Evolutionary conservation across 768 basidiomycete species (phyloP).

Genomic region (Lentinula aciculospora): DNA sequence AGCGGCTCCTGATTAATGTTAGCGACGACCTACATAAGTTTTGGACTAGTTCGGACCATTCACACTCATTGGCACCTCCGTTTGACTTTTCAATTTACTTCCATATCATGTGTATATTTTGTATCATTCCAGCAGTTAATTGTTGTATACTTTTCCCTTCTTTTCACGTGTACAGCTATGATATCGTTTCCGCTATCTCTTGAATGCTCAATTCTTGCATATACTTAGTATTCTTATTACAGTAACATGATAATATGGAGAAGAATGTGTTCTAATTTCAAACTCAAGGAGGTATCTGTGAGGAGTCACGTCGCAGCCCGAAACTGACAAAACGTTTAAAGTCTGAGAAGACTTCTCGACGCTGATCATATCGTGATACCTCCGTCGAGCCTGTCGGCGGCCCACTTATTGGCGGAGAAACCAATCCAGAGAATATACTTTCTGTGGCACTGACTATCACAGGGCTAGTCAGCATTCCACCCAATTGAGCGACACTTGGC

Average conservation of each 20-base stretch:
- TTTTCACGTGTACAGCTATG: not conserved
- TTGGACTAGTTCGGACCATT: not conserved
- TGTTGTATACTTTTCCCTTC: not conserved
- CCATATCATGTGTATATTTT: not conserved
- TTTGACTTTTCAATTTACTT: too few relatives aligned
- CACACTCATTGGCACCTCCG: too few relatives aligned
- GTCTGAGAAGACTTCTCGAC: constrained; percentile 83
- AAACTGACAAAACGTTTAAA: constrained; percentile 87
- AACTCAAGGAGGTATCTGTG: constrained; percentile 19
- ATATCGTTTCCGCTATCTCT: not conserved
- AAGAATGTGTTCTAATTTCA: not conserved
- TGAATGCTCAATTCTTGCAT: not conserved
- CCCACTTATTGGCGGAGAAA: constrained; percentile 58
- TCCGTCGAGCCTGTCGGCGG: constrained; percentile 58
- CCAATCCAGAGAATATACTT: constrained; percentile 52
- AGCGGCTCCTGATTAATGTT: not conserved
- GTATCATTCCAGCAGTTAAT: too few relatives aligned
- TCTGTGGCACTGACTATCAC: constrained; percentile 40
- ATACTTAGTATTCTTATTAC: constrained; percentile 1
- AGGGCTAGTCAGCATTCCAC: constrained; percentile 58
- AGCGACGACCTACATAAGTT: not conserved
- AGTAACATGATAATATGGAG: not conserved
- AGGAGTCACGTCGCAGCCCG: constrained; percentile 67
- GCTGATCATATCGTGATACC: constrained; percentile 38
- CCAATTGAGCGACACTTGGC: constrained; percentile 37